Conservation (phyloP, 768 basidiomycete species). For the Lyophyllum decastes region DNA sequence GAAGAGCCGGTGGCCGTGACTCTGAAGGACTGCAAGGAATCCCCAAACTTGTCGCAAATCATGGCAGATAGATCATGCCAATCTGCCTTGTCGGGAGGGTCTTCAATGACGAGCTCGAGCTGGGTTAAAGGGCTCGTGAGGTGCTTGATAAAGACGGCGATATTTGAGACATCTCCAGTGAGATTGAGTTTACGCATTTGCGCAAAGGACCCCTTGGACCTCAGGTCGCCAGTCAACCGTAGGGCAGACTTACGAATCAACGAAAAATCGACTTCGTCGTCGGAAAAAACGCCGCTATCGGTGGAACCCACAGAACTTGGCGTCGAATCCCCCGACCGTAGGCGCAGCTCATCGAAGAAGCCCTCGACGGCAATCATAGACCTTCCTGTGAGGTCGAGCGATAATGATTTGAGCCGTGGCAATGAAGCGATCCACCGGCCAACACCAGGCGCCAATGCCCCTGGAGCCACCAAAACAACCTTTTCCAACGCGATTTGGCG, state of each 20-base stretch:
- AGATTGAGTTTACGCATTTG: constrained; percentile 62
- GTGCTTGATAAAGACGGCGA: constrained; percentile 72
- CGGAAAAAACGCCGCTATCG: constrained; percentile 79
- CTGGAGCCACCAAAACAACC: constrained; percentile 69
- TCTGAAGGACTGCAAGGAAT: constrained; percentile 59
- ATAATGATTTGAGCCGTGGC: constrained; percentile 60
- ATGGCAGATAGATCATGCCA: constrained; percentile 72
- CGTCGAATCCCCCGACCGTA: constrained; percentile 68
- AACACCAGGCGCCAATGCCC: constrained; percentile 68
- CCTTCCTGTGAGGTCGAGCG: constrained; percentile 72
- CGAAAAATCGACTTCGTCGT: constrained; percentile 76
- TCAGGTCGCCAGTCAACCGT: constrained; percentile 62
- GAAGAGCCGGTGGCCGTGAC: constrained; percentile 68
- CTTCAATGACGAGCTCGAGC: constrained; percentile 77
- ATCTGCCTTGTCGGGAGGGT: constrained; percentile 72
- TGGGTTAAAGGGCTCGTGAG: constrained; percentile 64
- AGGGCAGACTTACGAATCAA: constrained; percentile 72
- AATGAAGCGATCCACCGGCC: constrained; percentile 74
- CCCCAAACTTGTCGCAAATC: constrained; percentile 63
- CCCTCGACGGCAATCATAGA: constrained; percentile 73
- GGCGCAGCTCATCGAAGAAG: constrained; percentile 71
- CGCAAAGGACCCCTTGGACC: constrained; percentile 56
- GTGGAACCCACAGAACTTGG: constrained; percentile 68
- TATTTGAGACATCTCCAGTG: constrained; percentile 69
- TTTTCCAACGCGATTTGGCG: constrained; percentile 62